Evolutionary conservation across 2,329 filamentous ascomycete species (phyloP).

Genomic region (Fusarium sp.): DNA sequence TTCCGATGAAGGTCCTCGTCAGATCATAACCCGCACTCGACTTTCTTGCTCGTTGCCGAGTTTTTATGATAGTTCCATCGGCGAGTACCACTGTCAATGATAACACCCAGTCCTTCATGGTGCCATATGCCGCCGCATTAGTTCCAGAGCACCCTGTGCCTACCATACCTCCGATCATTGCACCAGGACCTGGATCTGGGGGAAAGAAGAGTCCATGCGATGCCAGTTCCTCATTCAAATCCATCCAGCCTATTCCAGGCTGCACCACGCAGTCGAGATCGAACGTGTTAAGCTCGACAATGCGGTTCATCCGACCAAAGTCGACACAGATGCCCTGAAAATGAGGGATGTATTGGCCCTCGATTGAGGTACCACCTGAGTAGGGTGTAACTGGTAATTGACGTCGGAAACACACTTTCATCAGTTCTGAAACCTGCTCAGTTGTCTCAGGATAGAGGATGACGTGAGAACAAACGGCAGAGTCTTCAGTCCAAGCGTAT

Average conservation of each 20-base stretch:
- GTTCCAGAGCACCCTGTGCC: conserved; percentile 83
- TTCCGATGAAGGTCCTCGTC: conserved; percentile 83
- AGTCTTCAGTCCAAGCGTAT: conserved; percentile 22
- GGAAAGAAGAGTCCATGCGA: conserved; percentile 88
- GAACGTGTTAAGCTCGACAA: conserved; percentile 81
- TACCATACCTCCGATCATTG: conserved; percentile 86
- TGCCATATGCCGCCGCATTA: conserved; percentile 83
- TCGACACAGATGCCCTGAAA: conserved; percentile 90
- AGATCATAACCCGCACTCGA: conserved; percentile 86
- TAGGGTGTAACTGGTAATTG: conserved; percentile 87
- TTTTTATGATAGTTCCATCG: conserved; percentile 83
- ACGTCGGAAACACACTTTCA: conserved; percentile 77
- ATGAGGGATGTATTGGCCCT: conserved; percentile 90
- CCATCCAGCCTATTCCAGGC: conserved; percentile 90
- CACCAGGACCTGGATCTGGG: conserved; percentile 80
- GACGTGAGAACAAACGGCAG: conserved; percentile 1
- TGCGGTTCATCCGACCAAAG: conserved; percentile 86
- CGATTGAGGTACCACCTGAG: conserved; percentile 86
- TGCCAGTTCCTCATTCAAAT: conserved; percentile 78
- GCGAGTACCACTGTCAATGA: conserved; percentile 84
- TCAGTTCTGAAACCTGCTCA: conserved; percentile 78
- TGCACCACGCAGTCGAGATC: conserved; percentile 96
- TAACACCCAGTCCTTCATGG: conserved; percentile 89
- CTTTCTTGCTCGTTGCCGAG: conserved; percentile 78
- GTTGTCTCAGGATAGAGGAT: conserved; percentile 78